Percentiles rank a stretch among this genome's conserved stretches.
These are phyloP conservation scores for Allium fistulosum DNA, from an alignment of 106 monocot genomes.

Conservation along the genomic window DNA sequence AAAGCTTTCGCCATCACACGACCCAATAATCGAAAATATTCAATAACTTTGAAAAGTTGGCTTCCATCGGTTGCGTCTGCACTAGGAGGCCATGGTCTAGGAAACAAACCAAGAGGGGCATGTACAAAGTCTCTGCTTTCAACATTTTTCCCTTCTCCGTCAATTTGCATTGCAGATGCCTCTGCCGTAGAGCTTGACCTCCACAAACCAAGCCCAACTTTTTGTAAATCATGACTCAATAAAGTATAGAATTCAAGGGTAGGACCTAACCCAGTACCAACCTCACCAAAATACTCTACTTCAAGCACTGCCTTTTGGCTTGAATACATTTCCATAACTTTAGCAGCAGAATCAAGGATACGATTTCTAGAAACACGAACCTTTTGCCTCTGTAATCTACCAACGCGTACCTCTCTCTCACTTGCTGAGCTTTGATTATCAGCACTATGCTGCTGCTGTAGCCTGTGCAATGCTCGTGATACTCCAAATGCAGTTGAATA, in stretches of 20 bases:
- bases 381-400: constrained; percentile 90
- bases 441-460: constrained; percentile 84
- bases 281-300: constrained; percentile 99
- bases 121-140: constrained; percentile 41
- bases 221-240: constrained; percentile 91
- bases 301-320: constrained; percentile 96
- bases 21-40: constrained; percentile 82
- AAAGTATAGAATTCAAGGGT: constrained; percentile 98
- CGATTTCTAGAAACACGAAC: constrained; percentile 96
- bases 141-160: constrained; percentile 17
- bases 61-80: constrained; percentile 60
- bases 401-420: constrained; percentile 91
- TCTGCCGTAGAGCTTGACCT: constrained; percentile 40
- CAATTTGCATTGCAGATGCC: constrained; percentile 46
- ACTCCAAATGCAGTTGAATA: constrained; percentile 95
- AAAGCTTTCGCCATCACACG: constrained; percentile 90
- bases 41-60: constrained; percentile 62
- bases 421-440: constrained; percentile 48
- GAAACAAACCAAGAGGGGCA: constrained; percentile 85
- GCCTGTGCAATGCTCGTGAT: constrained; percentile 88
- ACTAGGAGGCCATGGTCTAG: constrained; percentile 80
- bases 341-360: constrained; percentile 90
- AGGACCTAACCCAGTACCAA: constrained; percentile 95
- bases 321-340: constrained; percentile 99
- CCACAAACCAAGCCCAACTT: constrained; percentile 74